Conservation (phyloP, 495 filamentous ascomycete species). For the Hypoxylon intermedium region DNA sequence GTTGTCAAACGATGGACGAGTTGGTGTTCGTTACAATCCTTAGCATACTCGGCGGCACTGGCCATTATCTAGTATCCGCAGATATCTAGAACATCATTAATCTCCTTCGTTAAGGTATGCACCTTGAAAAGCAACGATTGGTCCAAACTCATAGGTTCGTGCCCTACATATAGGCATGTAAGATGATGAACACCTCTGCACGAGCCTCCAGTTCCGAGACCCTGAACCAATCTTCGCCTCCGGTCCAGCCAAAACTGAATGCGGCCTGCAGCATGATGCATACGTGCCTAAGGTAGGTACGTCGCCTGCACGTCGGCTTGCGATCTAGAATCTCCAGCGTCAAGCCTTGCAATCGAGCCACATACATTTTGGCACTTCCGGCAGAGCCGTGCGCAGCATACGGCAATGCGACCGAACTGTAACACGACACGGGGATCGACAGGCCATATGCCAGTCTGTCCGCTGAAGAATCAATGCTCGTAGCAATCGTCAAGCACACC, state of each 20-base stretch:
- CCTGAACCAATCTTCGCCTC: background rate
- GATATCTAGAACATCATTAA: background rate
- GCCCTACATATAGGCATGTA: background rate
- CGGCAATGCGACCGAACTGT: slow-evolving; percentile 12
- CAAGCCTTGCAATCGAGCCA: slow-evolving; percentile 31
- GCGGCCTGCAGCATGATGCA: slow-evolving; percentile 17
- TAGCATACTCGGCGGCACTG: too few species aligned
- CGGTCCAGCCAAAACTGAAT: slow-evolving; percentile 2
- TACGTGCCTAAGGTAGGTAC: background rate
- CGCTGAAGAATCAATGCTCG: background rate
- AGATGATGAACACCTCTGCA: background rate
- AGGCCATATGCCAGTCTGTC: background rate
- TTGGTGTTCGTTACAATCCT: too few species aligned
- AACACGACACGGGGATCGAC: slow-evolving; percentile 17
- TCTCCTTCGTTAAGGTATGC: background rate
- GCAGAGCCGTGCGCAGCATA: slow-evolving; percentile 6
- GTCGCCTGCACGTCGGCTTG: slow-evolving; percentile 20
- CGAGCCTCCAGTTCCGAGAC: background rate
- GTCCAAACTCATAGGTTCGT: background rate
- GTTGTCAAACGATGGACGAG: too few species aligned
- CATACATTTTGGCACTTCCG: slow-evolving; percentile 8
- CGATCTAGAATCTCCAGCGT: slow-evolving; percentile 28
- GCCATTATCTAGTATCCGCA: background rate
- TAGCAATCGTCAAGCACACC: background rate
- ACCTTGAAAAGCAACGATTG: background rate